Base-by-base conservation (phyloP, 176 grass and related monocot species). In the Puccinellia tenuiflora region DNA sequence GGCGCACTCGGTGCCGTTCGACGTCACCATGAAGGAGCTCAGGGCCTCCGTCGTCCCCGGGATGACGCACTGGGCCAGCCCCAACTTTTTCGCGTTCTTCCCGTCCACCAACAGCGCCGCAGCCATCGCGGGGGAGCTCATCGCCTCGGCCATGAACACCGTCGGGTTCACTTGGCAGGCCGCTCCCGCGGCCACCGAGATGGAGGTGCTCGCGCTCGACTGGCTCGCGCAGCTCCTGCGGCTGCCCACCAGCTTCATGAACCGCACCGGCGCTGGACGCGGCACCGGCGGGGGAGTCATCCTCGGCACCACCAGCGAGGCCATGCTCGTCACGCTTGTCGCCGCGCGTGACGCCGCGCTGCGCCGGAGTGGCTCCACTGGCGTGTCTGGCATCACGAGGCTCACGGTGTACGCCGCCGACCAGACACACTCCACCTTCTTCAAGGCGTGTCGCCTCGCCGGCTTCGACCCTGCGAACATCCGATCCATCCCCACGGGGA, bases 151-250 rank as follows among this genome's bases (percentile, higher is more conserved):
- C 7, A 46, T 72, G 68, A 72, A 72, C 68, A 72, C 68, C 40
- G 68, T 72, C 24, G 68, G 68, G 14, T 72, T 72, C 68, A 72
- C 68, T 22, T 72, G 68, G 68, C 68, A 72, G 68, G 40, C 40
- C 1, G 22, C 68, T 9, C 68, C 68, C 1, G 68, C 68, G 0
- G 68, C 68, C 1, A 72, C 68, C 1, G 68, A 72, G 68, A 72
- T 72, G 68, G 68, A 72, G 68, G 68, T 72, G 68, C 68, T 72
- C 13, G 68, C 7, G 13, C 40, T 72, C 3, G 68, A 72, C 68
- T 72, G 68, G 68, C 68, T 72, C 68, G 68, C 68, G 13, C 68
- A 72, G 40, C 68, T 72, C 42, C 68, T 72, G 14, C 68, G 7
- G 0, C 68, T 72, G 40, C 68, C 68, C 24, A 28, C 39, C 3